Evolutionary conservation across 805 yeast species (phyloP).

Genomic region (Yarrowia osloensis): DNA sequence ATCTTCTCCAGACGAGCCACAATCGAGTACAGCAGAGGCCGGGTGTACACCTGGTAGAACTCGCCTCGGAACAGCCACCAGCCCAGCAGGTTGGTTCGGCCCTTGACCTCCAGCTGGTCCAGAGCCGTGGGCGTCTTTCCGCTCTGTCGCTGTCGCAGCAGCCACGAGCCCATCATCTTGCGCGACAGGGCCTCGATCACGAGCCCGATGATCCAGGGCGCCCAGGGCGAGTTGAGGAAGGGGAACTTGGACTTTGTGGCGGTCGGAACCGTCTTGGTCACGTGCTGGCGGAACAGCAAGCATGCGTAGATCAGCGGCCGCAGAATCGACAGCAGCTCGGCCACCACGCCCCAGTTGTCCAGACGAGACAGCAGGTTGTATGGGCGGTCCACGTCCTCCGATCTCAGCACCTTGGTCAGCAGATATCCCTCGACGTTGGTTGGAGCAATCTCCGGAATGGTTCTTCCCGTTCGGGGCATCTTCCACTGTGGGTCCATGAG

Average conservation of each 20-base stretch:
- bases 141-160: slow-evolving; percentile 33
- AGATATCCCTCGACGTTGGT: slow-evolving; percentile 37
- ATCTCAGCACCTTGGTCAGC: slow-evolving; percentile 37
- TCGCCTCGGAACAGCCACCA: slow-evolving; percentile 48
- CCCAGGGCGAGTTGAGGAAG: slow-evolving; percentile 40
- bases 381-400: slow-evolving; percentile 43
- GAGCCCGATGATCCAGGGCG: slow-evolving; percentile 47
- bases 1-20: slow-evolving; percentile 37
- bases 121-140: slow-evolving; percentile 38
- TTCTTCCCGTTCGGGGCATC: slow-evolving; percentile 39
- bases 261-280: background rate
- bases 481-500: slow-evolving; percentile 33
- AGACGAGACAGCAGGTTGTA: slow-evolving; percentile 40
- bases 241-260: slow-evolving; percentile 26
- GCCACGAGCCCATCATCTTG: slow-evolving; percentile 35
- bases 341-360: slow-evolving; percentile 34
- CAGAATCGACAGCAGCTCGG: slow-evolving; percentile 44
- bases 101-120: slow-evolving; percentile 41
- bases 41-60: slow-evolving; percentile 42
- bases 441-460: slow-evolving; percentile 34
- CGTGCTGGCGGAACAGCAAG: slow-evolving; percentile 37
- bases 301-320: slow-evolving; percentile 47
- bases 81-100: slow-evolving; percentile 39
- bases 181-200: slow-evolving; percentile 42
- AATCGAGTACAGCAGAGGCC: slow-evolving; percentile 40